phyloP scores from a whole-genome alignment of 1,284 basidiomycete species.

The Athelia sp. region DNA sequence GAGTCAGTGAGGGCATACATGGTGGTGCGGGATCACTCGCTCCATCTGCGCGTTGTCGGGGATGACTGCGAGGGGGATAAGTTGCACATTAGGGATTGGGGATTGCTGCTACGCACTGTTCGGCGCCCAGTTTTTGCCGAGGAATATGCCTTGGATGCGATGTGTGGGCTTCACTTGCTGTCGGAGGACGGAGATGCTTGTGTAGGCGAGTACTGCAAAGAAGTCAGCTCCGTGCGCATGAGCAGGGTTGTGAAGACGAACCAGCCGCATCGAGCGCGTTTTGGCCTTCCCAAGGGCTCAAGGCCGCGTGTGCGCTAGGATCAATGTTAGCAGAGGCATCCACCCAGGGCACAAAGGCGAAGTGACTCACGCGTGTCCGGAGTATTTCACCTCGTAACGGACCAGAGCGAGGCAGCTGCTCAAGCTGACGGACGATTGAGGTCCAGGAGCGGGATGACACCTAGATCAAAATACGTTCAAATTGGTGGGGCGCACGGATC shows the following conservation, averaged over 20 bases:
- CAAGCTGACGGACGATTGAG: conserved; percentile 47
- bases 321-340: neutral
- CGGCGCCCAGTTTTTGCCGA: conserved; percentile 55
- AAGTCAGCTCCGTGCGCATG: conserved; percentile 25
- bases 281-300: conserved; percentile 70
- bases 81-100: no score
- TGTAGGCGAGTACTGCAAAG: conserved; percentile 51
- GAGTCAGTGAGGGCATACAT: conserved; percentile 11
- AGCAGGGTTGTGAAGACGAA: conserved; percentile 29
- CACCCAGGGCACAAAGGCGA: no score
- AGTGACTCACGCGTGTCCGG: conserved; percentile 56
- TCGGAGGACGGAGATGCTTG: conserved; percentile 23
- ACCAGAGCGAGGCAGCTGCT: conserved; percentile 50
- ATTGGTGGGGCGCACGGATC: neutral
- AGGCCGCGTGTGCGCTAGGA: conserved; percentile 58
- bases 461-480: conserved; percentile 21
- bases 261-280: conserved; percentile 66
- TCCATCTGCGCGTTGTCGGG: conserved; percentile 71
- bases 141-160: conserved; percentile 33
- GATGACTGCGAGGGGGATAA: conserved; percentile 52
- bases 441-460: conserved; percentile 62
- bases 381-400: conserved; percentile 45
- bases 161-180: neutral
- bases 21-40: conserved; percentile 20
- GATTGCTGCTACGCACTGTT: conserved; percentile 38